Base-by-base conservation (phyloP, 306 rosid species). In the Trichosanthes truncata region DNA sequence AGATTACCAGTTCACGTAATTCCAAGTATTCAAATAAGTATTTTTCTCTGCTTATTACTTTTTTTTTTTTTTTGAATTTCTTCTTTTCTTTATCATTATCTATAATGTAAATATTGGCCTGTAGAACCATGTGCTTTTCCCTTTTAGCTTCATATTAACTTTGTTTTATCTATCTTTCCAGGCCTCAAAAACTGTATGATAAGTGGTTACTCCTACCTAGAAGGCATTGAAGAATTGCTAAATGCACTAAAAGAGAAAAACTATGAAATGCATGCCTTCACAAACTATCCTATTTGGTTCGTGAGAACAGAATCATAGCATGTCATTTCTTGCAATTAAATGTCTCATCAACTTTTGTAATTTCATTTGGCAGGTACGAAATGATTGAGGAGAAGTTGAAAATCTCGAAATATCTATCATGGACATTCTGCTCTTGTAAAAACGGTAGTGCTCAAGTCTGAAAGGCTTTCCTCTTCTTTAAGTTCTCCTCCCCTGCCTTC, bases 221-320 rank as follows among this genome's bases (percentile, higher is more conserved):
- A 89, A 77, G 97, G 93, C 68, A 71, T 90, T 62, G 97, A 95
- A 84, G 89, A 89, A 83, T 80, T 94, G 89, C 97, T 94, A 87
- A 68, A 75, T 77, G 80, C 83, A 57, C 86, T 95, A 66, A 92
- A 90, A 88, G 77, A 83, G 83, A 86, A 84, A 68, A 87, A 90
- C 85, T 92, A 89, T 43, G 96, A 92, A 87, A 95, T 95, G 92
- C 98, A 95, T 79, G 96, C 98, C 51, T 95, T 91, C 89, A 92
- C 98, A 3, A 95, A 95, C 86, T 95, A 95, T 83, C 98, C 98
- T 48, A 82, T 79, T 82, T 94, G 98, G 98, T 92, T 79, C 81
- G 88, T 74, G 72, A 45, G 23, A 80, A 53, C 11, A 35, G 6
- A 63, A 41, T 38, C 61, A 36, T 38, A 10, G 48, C 20, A 25